Conservation (phyloP, 495 filamentous ascomycete genomes). For the Emericellopsis terricola region DNA sequence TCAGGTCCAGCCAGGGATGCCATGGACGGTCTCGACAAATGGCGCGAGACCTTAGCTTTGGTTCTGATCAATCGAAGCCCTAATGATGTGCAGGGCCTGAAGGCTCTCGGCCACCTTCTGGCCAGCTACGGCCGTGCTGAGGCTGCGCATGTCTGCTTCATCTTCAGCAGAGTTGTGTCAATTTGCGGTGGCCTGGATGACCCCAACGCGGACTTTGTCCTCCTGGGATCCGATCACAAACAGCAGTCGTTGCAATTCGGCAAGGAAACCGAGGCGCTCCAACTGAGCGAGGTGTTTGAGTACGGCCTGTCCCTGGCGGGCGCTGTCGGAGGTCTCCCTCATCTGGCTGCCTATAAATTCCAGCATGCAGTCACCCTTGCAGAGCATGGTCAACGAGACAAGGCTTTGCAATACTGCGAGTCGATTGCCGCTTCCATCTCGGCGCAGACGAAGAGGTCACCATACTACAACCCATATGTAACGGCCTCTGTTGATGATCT, state of each 20-base stretch:
- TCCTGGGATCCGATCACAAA: conserved; percentile 69
- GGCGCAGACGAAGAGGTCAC: conserved; percentile 62
- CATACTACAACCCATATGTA: conserved; percentile 63
- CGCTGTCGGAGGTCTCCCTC: conserved; percentile 44
- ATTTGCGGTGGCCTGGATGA: conserved; percentile 77
- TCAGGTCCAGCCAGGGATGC: conserved; percentile 50
- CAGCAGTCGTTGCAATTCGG: conserved; percentile 44
- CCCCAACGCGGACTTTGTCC: conserved; percentile 52
- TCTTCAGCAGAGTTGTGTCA: conserved; percentile 37
- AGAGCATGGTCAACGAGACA: conserved; percentile 60
- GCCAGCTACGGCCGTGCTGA: conserved; percentile 72
- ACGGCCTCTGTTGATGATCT: conserved; percentile 68
- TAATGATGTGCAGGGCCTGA: conserved; percentile 57
- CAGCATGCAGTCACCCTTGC: conserved; percentile 70
- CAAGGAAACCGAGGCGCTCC: conserved; percentile 63
- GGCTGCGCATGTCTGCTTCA: conserved; percentile 74
- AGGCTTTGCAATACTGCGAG: conserved; percentile 86
- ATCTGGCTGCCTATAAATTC: conserved; percentile 78
- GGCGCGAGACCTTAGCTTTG: conserved; percentile 77
- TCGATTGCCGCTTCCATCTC: conserved; percentile 63
- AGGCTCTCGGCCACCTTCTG: conserved; percentile 69
- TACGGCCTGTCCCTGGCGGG: conserved; percentile 55
- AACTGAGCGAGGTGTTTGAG: conserved; percentile 88
- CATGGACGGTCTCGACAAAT: conserved; percentile 72
- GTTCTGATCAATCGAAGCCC: conserved; percentile 73